A percentile compares a stretch with the other conserved stretches of the same genome.
phyloP scores from a whole-genome alignment of 2,329 filamentous ascomycete genomes.

The Teratosphaeria zuluensis region DNA sequence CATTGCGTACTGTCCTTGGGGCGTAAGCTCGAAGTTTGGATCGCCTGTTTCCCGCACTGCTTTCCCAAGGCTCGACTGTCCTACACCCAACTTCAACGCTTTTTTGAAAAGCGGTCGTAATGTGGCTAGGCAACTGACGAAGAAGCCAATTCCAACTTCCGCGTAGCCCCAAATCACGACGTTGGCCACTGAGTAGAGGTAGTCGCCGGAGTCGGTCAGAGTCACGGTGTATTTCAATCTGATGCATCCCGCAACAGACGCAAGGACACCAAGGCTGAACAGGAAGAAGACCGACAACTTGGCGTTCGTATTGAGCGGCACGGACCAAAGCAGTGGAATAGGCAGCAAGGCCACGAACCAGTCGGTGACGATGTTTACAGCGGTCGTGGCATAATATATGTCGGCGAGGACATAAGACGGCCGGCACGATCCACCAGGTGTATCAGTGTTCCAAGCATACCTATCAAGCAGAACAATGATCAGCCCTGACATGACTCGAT shows the following conservation, averaged over 20 bases:
- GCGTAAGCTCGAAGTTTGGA: not conserved
- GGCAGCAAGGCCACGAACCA: slow-evolving; percentile 31
- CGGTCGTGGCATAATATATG: slow-evolving; percentile 27
- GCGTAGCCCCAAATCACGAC: slow-evolving; percentile 26
- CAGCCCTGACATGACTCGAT: not conserved
- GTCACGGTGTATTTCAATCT: slow-evolving; percentile 28
- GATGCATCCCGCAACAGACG: slow-evolving; percentile 25
- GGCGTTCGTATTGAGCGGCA: slow-evolving; percentile 32
- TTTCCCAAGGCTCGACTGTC: not conserved
- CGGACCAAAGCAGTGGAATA: slow-evolving; percentile 33
- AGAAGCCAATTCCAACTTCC: not conserved
- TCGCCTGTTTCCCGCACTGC: not conserved
- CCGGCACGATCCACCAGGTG: slow-evolving; percentile 21
- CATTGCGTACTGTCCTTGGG: not conserved
- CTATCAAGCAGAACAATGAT: slow-evolving; percentile 4
- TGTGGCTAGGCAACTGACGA: not conserved
- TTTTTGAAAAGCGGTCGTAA: not conserved
- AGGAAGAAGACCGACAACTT: slow-evolving; percentile 31
- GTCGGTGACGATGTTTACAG: slow-evolving; percentile 29
- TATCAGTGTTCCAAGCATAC: slow-evolving; percentile 20
- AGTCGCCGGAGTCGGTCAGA: slow-evolving; percentile 24
- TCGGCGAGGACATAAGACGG: slow-evolving; percentile 18
- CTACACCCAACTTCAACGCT: not conserved
- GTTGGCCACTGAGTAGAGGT: slow-evolving; percentile 25
- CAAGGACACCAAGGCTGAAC: slow-evolving; percentile 28